Conservation (phyloP, 2,329 filamentous ascomycete species). For the Coniochaeta sp. region DNA sequence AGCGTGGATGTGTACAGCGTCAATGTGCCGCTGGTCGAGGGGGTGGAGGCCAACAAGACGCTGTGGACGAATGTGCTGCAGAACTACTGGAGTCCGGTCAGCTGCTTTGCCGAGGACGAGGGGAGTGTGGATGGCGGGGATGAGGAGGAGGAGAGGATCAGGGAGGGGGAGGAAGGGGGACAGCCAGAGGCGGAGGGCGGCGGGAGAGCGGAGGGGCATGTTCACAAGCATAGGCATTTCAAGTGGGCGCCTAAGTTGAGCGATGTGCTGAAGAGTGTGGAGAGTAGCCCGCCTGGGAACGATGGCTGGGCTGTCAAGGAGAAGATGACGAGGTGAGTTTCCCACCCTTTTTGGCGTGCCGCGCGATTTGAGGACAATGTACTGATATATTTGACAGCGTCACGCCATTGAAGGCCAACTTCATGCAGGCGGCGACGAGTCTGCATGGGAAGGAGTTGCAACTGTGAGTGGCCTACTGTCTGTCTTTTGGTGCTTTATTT, state of each 20-base stretch:
- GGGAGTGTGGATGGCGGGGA: constrained; percentile 57
- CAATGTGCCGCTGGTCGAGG: constrained; percentile 79
- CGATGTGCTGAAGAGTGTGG: constrained; percentile 84
- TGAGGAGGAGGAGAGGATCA: constrained; percentile 65
- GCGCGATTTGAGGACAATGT: background rate
- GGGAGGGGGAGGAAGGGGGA: constrained; percentile 49
- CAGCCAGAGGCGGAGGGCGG: constrained; percentile 21
- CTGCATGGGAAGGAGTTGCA: constrained; percentile 65
- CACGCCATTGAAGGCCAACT: constrained; percentile 87
- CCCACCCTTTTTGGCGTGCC: background rate
- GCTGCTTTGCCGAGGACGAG: constrained; percentile 78
- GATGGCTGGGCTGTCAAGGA: constrained; percentile 92
- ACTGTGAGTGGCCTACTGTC: constrained; percentile 54
- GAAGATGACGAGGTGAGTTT: constrained; percentile 69
- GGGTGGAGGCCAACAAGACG: constrained; percentile 63
- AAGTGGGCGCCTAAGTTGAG: constrained; percentile 87
- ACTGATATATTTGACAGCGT: constrained; percentile 49
- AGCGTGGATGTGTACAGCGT: constrained; percentile 80
- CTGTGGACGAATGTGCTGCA: constrained; percentile 83
- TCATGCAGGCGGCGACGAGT: constrained; percentile 64
- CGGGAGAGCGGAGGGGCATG: constrained; percentile 18
- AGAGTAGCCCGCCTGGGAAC: constrained; percentile 69
- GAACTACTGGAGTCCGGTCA: constrained; percentile 80
- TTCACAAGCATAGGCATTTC: constrained; percentile 77
- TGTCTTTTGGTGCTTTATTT: background rate